These are phyloP conservation scores for Chlamydomonas sp. DNA, from an alignment of 139 green algal genomes.

Conservation along the genomic window DNA sequence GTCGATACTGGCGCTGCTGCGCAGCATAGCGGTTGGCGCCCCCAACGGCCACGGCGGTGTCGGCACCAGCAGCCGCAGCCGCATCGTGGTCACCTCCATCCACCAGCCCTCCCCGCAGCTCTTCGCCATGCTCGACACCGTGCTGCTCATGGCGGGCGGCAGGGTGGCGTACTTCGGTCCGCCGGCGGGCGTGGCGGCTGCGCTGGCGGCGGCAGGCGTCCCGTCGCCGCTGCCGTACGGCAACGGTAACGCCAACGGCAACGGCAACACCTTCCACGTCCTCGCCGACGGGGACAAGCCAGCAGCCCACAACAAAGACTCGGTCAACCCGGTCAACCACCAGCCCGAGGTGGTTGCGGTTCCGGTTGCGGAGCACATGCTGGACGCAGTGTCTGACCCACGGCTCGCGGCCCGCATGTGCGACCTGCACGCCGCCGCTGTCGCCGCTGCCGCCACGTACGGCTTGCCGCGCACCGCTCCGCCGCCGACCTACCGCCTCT, in stretches of 20 bases:
- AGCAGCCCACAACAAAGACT: too few species aligned
- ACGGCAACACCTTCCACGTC: too few species aligned
- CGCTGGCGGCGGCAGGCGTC: slow-evolving; percentile 39
- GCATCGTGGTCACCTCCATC: slow-evolving; percentile 79
- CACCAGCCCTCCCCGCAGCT: slow-evolving; percentile 84
- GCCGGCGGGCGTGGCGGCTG: slow-evolving; percentile 37
- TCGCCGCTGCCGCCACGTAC: too few species aligned
- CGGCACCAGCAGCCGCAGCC: not conserved
- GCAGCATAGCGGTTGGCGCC: slow-evolving; percentile 40
- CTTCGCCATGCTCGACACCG: slow-evolving; percentile 52
- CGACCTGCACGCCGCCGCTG: not conserved
- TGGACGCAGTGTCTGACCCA: slow-evolving; percentile 23
- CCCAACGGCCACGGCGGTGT: slow-evolving; percentile 9
- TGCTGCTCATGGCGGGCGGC: slow-evolving; percentile 72
- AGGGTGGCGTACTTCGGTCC: slow-evolving; percentile 66
- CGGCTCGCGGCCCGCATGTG: not conserved
- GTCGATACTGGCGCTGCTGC: slow-evolving; percentile 9
- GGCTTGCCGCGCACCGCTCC: too few species aligned
- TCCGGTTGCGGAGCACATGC: slow-evolving; percentile 61
- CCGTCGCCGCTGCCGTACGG: slow-evolving; percentile 31
- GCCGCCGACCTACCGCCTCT: too few species aligned
- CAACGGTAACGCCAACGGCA: too few species aligned
- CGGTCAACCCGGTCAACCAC: too few species aligned
- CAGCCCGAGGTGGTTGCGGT: not conserved
- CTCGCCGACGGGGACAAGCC: too few species aligned